Evolutionary conservation across 495 filamentous ascomycete species (phyloP), one percentile per base, ranked within the genome.

Genomic region (Podospora appendiculata): DNA sequence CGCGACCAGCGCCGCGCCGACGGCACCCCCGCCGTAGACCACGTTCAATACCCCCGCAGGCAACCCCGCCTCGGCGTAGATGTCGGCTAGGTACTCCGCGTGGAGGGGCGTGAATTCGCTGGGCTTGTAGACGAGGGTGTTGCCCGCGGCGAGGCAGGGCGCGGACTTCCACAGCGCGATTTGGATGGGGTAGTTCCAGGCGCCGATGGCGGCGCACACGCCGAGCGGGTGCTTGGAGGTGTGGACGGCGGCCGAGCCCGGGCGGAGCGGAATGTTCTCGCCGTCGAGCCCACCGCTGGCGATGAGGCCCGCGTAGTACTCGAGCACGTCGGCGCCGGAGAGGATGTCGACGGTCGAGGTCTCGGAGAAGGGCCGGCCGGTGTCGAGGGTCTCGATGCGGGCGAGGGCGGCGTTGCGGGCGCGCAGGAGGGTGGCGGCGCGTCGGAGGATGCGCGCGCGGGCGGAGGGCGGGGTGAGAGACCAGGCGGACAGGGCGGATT

Each of bases 121-220:
- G n/a, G 89, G 78, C 68, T 95, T 95, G 43, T 94, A 63, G 4
- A 95, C 81, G 17, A 93, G 67, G 0, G 86, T 86, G 63, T 95
- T 95, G 11, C 90, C 88, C 52, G 83, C 86, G 36, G 86, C 84
- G 25, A 95, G 74, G 7, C 90, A 89, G 14, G 90, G 89, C 8
- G 86, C 89, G 4, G 92, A 68, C 64, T 95, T 95, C 88, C 87
- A 90, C 3, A 86, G 83, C 0, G 87, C 85, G 87, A 93, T 92
- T n/a, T 69, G 73, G 6, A 91, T 67, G 13, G 88, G 88, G 53
- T 83, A 90, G 54, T 93, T 92, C 88, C 88, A 92, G 25, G 87
- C 87, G 47, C 91, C 91, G 57, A 94, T 92, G 71, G 90, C 88
- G n/a, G 80, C 89, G 51, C 88, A 89, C 6, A 95, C 90, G 52